phyloP scores from a whole-genome alignment of 768 basidiomycete species.

The Termitomyces sp. region DNA sequence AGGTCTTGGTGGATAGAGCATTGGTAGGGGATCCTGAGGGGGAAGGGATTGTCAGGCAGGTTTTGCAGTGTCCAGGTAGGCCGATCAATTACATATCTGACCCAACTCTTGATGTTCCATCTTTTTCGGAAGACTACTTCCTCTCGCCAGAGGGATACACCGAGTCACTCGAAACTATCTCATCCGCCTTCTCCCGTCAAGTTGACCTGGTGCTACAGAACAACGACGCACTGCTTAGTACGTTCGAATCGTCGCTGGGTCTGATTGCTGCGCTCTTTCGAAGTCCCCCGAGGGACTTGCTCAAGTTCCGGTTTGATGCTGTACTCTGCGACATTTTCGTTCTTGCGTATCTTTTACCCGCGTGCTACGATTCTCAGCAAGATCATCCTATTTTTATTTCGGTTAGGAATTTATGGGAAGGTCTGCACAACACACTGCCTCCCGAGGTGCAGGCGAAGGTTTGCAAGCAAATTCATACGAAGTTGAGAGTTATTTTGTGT shows the following conservation, averaged over 20 bases:
- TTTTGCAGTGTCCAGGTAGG: slow-evolving; percentile 37
- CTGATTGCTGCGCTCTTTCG: slow-evolving; percentile 26
- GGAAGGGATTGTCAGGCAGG: slow-evolving; percentile 25
- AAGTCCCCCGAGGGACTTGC: slow-evolving; percentile 11
- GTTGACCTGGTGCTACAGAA: slow-evolving; percentile 28
- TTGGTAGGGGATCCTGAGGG: slow-evolving; percentile 22
- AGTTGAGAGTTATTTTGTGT: slow-evolving; percentile 33
- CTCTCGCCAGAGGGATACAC: slow-evolving; percentile 27
- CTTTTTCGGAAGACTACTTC: slow-evolving; percentile 24
- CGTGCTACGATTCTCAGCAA: slow-evolving; percentile 15
- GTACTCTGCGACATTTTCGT: slow-evolving; percentile 42
- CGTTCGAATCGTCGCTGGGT: slow-evolving; percentile 23
- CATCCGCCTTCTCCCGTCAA: slow-evolving; percentile 27
- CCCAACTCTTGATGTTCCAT: neutral
- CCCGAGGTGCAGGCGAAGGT: slow-evolving; percentile 20
- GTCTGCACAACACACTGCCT: slow-evolving; percentile 20
- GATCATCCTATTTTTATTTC: slow-evolving; percentile 14
- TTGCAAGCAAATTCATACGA: slow-evolving; percentile 31
- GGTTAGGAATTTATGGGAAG: slow-evolving; percentile 30
- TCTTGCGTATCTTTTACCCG: slow-evolving; percentile 42
- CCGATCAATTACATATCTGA: no score
- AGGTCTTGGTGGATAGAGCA: slow-evolving; percentile 30
- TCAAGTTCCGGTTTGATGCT: slow-evolving; percentile 10
- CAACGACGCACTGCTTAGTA: slow-evolving; percentile 13
- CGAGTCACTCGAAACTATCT: slow-evolving; percentile 25